Evolutionary conservation across 306 rosid species (phyloP), one percentile per base, ranked within the genome.

Genomic region (Abrus precatorius): DNA sequence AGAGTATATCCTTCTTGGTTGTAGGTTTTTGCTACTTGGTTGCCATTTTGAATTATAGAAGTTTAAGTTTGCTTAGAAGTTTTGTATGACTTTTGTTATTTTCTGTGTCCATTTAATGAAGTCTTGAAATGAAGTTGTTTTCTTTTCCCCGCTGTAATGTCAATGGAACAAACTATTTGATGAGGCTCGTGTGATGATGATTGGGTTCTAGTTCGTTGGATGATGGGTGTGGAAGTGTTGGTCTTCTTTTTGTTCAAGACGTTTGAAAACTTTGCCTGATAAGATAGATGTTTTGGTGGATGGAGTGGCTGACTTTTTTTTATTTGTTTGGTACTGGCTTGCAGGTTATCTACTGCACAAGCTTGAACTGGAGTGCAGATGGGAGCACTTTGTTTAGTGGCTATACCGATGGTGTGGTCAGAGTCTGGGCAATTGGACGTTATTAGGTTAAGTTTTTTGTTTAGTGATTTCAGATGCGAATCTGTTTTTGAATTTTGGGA

Each of bases 361-460:
- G 98, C 82, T 86, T 94, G 96, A 90, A 82, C 92, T 94, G 98
- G 97, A 94, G 93, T 40, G 94, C 90, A 0, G 98, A 94, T 89
- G 99, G 99, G 60, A 93, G 97, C 97, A 96, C 99, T 5, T 79
- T 96, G 88, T 96, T 96, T 53, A 93, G 99, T 54, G 99, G 99
- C 3, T 96, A 96, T 48, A 93, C 99, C 0, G 99, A 96, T 9
- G 99, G 99, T 2, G 94, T 96, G 5, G 85, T 96, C 77, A 85
- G 99, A 86, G 99, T 96, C 11, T 96, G 99, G 99, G 99, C 89
- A 0, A 90, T 93, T 44, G 99, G 98, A 0, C 99, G 98, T 27
- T 87, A 65, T 47, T 86, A 93, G 90, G 88, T 0, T 47, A 82
- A 63, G 4, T 36, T 34, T 50, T 49, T 2, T 20, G 20, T 20